phyloP scores from a whole-genome alignment of 2,329 filamentous ascomycete genomes.

The Penicillium oxalicum region DNA sequence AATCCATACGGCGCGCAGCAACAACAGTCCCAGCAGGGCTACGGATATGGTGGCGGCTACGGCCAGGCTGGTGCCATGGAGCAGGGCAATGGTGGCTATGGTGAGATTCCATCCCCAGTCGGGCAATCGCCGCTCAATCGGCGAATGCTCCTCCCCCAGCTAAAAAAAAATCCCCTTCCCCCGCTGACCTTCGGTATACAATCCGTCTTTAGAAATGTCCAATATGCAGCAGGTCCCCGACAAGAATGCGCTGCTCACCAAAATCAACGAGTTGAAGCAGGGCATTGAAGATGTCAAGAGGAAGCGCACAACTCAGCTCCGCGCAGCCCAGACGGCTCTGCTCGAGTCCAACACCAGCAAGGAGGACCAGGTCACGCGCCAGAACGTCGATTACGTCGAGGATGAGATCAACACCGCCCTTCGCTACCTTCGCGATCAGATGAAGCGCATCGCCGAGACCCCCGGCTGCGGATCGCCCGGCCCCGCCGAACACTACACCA shows the following conservation, averaged over 20 bases:
- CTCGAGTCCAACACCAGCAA: constrained; percentile 69
- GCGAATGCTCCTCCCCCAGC: no score
- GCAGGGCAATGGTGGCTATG: constrained; percentile 34
- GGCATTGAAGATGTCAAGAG: constrained; percentile 68
- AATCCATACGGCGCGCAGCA: constrained; percentile 26
- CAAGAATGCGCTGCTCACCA: constrained; percentile 74
- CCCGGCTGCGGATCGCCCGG: constrained; percentile 62
- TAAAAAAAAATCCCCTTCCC: not conserved
- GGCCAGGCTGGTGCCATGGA: constrained; percentile 26
- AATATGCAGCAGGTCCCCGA: constrained; percentile 41
- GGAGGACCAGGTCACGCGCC: constrained; percentile 59
- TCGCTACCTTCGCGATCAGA: constrained; percentile 68
- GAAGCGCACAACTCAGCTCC: constrained; percentile 43
- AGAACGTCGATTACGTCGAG: constrained; percentile 66
- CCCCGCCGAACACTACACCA: constrained; percentile 71
- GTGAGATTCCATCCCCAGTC: constrained; percentile 18
- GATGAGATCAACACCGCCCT: constrained; percentile 79
- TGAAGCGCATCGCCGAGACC: constrained; percentile 76
- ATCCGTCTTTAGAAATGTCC: constrained; percentile 38
- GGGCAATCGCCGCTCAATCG: not conserved
- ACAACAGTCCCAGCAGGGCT: constrained; percentile 19
- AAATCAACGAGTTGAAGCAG: constrained; percentile 72
- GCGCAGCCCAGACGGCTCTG: constrained; percentile 63
- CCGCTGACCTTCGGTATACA: constrained; percentile 6
- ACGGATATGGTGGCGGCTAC: constrained; percentile 24